phyloP scores from a whole-genome alignment of 83 land plant genomes.

The Thuja plicata region DNA sequence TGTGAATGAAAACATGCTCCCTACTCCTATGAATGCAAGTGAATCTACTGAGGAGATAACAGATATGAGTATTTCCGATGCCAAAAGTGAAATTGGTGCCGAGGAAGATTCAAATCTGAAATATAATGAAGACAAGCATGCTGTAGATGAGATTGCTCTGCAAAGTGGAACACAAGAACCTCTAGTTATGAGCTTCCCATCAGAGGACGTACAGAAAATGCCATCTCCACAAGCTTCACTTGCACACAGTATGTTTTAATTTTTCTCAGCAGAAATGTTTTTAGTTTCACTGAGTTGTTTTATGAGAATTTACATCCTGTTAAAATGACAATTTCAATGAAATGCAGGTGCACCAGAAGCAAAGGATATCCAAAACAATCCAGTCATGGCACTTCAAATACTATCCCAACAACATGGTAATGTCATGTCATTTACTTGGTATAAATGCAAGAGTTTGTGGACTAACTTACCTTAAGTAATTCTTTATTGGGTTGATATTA shows the following conservation, averaged over 20 bases:
- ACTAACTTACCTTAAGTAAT: not conserved
- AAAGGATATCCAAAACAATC: not conserved
- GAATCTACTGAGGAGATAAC: not conserved
- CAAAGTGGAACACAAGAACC: not conserved
- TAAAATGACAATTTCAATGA: not conserved
- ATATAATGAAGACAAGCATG: not conserved
- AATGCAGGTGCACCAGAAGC: not conserved
- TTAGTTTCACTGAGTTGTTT: not conserved
- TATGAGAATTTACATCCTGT: not conserved
- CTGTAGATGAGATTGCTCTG: not conserved
- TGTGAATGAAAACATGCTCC: not conserved
- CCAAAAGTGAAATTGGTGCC: not conserved
- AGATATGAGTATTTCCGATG: not conserved
- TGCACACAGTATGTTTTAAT: not conserved
- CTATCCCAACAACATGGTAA: constrained; percentile 4
- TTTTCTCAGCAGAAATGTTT: not conserved
- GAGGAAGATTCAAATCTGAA: not conserved
- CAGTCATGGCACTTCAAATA: not conserved
- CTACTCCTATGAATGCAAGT: not conserved
- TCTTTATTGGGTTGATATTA: not conserved
- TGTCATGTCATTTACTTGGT: not conserved
- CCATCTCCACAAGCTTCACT: not conserved
- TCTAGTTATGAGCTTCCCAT: not conserved
- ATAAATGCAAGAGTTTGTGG: not conserved
- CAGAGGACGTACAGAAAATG: not conserved